Percentiles rank a stretch among this genome's conserved stretches.
These are phyloP conservation scores for Letharia lupina DNA, from an alignment of 495 filamentous ascomycete genomes.

Conservation along the genomic window DNA sequence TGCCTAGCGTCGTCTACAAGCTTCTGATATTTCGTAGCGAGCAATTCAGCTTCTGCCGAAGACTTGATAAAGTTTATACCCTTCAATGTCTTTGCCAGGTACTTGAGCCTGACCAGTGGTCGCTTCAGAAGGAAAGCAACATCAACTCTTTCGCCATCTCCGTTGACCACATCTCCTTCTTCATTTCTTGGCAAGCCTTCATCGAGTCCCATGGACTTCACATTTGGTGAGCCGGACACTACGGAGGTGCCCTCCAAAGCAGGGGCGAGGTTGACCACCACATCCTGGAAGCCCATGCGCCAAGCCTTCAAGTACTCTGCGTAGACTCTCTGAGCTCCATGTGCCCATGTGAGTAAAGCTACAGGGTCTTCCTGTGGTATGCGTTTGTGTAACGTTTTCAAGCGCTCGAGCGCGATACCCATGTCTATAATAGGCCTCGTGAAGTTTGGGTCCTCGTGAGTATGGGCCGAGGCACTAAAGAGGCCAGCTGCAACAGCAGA, in stretches of 20 bases:
- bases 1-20: slow-evolving; percentile 68
- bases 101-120: slow-evolving; percentile 80
- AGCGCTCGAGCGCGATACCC: slow-evolving; percentile 79
- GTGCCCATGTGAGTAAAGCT: slow-evolving; percentile 70
- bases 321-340: slow-evolving; percentile 67
- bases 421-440: slow-evolving; percentile 90
- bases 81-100: slow-evolving; percentile 76
- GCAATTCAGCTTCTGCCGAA: slow-evolving; percentile 48
- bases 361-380: slow-evolving; percentile 64
- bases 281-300: slow-evolving; percentile 90
- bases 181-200: slow-evolving; percentile 67
- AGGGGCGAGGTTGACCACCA: slow-evolving; percentile 86
- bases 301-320: slow-evolving; percentile 81
- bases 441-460: slow-evolving; percentile 52
- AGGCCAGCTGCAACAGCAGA: slow-evolving; percentile 57
- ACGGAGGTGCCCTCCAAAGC: slow-evolving; percentile 42
- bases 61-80: slow-evolving; percentile 50
- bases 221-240: slow-evolving; percentile 33
- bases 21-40: slow-evolving; percentile 53
- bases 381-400: slow-evolving; percentile 69
- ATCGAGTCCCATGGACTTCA: slow-evolving; percentile 49
- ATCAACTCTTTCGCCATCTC: slow-evolving; percentile 82
- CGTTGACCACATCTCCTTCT: slow-evolving; percentile 67
- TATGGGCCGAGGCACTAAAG: slow-evolving; percentile 48
- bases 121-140: slow-evolving; percentile 88